Evolutionary conservation across 495 filamentous ascomycete genomes (phyloP).

Genomic region (Beverwykella pulmonaria): DNA sequence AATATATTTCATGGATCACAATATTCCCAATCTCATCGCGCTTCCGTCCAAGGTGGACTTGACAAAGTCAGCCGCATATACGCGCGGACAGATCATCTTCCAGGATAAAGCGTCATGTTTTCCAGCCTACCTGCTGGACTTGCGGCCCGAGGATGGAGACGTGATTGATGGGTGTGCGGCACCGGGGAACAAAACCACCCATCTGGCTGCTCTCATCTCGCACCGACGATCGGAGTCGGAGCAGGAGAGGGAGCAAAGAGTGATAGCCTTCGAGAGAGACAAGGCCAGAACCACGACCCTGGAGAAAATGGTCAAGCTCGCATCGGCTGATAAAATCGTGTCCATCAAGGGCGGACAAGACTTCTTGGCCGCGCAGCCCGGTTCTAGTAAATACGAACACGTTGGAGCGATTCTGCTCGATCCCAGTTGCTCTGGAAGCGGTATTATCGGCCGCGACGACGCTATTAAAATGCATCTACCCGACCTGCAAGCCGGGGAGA

Average conservation of each 20-base stretch:
- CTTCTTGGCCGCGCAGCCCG: conserved; percentile 74
- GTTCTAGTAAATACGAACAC: conserved; percentile 52
- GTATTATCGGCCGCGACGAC: conserved; percentile 86
- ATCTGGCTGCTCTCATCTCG: conserved; percentile 73
- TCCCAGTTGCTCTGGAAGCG: conserved; percentile 91
- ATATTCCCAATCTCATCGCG: conserved; percentile 83
- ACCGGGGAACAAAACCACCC: conserved; percentile 96
- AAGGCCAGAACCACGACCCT: conserved; percentile 66
- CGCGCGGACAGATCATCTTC: conserved; percentile 74
- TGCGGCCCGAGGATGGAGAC: conserved; percentile 62
- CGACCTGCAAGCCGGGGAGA: neutral
- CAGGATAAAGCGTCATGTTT: conserved; percentile 98
- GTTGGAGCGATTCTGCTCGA: conserved; percentile 82
- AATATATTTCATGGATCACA: conserved; percentile 64
- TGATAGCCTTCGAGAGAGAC: conserved; percentile 76
- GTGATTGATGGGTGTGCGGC: conserved; percentile 89
- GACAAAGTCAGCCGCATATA: conserved; percentile 70
- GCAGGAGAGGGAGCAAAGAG: conserved; percentile 39
- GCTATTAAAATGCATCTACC: conserved; percentile 63
- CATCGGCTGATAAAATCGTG: conserved; percentile 67
- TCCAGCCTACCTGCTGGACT: conserved; percentile 80
- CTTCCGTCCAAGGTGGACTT: conserved; percentile 69
- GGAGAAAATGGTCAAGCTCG: conserved; percentile 76
- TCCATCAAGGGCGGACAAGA: conserved; percentile 71
- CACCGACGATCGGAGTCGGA: neutral